Evolutionary conservation across 2,329 filamentous ascomycete genomes (phyloP).

Genomic region (Ceratocystis huliohia): DNA sequence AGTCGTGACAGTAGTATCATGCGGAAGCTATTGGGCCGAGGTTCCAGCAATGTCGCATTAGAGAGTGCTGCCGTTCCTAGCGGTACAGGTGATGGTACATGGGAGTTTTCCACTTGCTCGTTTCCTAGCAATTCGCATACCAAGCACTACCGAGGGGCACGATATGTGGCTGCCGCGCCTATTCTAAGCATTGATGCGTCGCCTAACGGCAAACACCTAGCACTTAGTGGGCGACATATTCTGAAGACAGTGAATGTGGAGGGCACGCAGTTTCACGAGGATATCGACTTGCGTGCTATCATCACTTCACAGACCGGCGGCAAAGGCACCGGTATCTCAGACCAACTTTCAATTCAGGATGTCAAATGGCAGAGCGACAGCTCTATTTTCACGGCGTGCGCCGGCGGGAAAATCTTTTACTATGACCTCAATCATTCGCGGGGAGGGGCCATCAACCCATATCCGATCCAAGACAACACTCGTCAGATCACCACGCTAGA

Average conservation of each 20-base stretch:
- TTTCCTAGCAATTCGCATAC: constrained; percentile 31
- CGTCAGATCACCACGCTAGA: constrained; percentile 52
- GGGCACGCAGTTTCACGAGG: constrained; percentile 41
- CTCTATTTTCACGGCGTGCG: constrained; percentile 49
- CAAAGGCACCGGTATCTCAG: constrained; percentile 29
- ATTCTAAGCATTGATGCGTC: constrained; percentile 47
- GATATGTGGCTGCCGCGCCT: constrained; percentile 39
- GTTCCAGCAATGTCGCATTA: constrained; percentile 35
- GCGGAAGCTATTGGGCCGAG: constrained; percentile 48
- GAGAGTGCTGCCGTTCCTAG: constrained; percentile 30
- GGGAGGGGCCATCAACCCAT: constrained; percentile 33
- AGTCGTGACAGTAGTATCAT: constrained; percentile 39
- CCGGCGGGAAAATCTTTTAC: constrained; percentile 51
- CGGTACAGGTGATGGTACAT: constrained; percentile 24
- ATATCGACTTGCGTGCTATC: constrained; percentile 44
- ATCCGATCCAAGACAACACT: constrained; percentile 48
- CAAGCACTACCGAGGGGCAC: constrained; percentile 42
- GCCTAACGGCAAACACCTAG: constrained; percentile 41
- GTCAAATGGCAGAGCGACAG: constrained; percentile 46
- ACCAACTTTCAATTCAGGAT: constrained; percentile 52
- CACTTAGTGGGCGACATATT: constrained; percentile 47
- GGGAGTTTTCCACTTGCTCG: constrained; percentile 8
- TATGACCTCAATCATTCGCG: constrained; percentile 46
- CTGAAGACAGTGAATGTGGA: constrained; percentile 49
- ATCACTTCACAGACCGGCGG: constrained; percentile 39